Evolutionary conservation across 805 yeast species (phyloP).

Genomic region (Saturnispora besseyi): DNA sequence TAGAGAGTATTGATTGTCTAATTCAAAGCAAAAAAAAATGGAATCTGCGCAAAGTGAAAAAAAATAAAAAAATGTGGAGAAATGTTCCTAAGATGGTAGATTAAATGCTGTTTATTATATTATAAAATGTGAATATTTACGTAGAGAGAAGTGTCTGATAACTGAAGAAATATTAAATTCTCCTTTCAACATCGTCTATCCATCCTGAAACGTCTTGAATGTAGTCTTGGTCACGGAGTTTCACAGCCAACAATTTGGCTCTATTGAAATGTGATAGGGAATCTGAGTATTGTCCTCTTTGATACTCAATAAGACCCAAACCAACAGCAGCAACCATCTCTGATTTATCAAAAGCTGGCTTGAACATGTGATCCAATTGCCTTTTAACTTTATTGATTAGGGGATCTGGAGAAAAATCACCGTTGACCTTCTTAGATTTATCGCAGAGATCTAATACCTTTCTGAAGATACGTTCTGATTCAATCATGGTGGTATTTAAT

Average conservation of each 20-base stretch:
- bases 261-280: constrained; percentile 14
- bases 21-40: too few relatives aligned
- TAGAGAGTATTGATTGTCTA: too few relatives aligned
- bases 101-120: background rate
- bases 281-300: constrained; percentile 5
- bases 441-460: constrained; percentile 13
- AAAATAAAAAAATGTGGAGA: too few relatives aligned
- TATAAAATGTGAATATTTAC: constrained; percentile 7
- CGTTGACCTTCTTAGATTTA: constrained; percentile 8
- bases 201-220: constrained; percentile 12
- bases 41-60: too few relatives aligned
- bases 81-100: too few relatives aligned
- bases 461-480: constrained; percentile 13
- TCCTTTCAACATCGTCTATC: constrained; percentile 9
- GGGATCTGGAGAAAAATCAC: background rate
- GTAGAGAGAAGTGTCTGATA: background rate
- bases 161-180: background rate
- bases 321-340: constrained; percentile 19
- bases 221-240: constrained; percentile 12
- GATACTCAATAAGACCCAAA: constrained; percentile 13
- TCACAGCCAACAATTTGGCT: constrained; percentile 13
- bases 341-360: constrained; percentile 16
- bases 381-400: constrained; percentile 7
- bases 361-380: constrained; percentile 12
- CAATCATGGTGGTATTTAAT: constrained; percentile 11